phyloP scores from a whole-genome alignment of 148 eudicot genomes.

The Heliamphora exappendiculata region DNA sequence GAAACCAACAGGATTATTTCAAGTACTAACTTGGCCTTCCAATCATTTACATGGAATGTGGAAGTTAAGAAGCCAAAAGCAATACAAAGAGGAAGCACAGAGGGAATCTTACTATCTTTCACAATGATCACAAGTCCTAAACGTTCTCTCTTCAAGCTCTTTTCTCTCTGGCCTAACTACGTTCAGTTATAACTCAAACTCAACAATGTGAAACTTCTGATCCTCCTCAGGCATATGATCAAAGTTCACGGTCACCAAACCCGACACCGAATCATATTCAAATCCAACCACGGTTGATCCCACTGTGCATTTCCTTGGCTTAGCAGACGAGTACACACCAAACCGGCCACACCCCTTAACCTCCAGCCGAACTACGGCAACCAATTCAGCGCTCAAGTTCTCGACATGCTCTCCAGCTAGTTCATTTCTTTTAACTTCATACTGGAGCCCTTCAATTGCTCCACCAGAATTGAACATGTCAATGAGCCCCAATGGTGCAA shows the following conservation, averaged over 20 bases:
- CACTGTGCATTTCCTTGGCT: constrained; percentile 62
- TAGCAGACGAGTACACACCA: constrained; percentile 66
- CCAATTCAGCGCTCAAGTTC: constrained; percentile 26
- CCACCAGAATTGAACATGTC: constrained; percentile 91
- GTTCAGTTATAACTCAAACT: constrained; percentile 46
- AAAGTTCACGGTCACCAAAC: constrained; percentile 52
- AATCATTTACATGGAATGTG: neutral
- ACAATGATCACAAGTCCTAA: neutral
- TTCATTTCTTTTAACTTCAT: constrained; percentile 32
- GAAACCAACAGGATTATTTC: neutral
- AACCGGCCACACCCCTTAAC: constrained; percentile 80
- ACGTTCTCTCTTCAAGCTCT: neutral
- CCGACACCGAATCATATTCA: constrained; percentile 42
- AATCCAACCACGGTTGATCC: constrained; percentile 44
- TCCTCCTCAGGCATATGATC: constrained; percentile 57
- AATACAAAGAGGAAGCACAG: neutral
- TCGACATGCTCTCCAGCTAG: neutral
- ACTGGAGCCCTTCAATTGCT: constrained; percentile 62
- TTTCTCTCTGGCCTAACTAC: neutral
- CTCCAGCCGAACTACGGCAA: constrained; percentile 44
- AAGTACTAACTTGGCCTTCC: constrained; percentile 5
- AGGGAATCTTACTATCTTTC: neutral
- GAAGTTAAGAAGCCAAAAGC: neutral
- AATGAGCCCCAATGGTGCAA: constrained; percentile 83
- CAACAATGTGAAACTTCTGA: constrained; percentile 46